These are phyloP conservation scores for Stagonosporopsis rhizophila DNA, from an alignment of 2,329 filamentous ascomycete genomes.

Conservation along the genomic window DNA sequence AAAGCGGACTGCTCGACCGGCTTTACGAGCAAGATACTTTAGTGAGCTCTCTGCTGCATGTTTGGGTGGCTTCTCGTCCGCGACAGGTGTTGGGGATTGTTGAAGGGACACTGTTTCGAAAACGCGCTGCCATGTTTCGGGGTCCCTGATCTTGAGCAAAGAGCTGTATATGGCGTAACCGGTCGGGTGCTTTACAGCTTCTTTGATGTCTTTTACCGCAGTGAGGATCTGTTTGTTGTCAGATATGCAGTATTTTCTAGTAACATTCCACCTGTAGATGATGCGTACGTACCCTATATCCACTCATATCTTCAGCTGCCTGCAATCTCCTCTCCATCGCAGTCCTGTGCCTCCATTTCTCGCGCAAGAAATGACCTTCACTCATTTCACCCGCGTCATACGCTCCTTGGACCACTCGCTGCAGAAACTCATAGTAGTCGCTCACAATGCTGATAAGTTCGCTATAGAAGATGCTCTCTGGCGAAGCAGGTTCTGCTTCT, in stretches of 20 bases:
- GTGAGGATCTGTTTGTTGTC: slow-evolving; percentile 7
- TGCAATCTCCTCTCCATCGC: slow-evolving; percentile 1
- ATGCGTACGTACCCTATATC: not conserved
- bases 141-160: slow-evolving; percentile 3
- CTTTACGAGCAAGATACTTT: not conserved
- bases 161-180: slow-evolving; percentile 13
- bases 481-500: not conserved
- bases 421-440: slow-evolving; percentile 5
- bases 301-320: not conserved
- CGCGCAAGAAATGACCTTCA: slow-evolving; percentile 1
- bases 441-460: slow-evolving; percentile 1
- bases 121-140: slow-evolving; percentile 12
- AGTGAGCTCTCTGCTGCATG: not conserved
- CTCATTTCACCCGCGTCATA: slow-evolving; percentile 4
- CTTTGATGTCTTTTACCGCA: not conserved
- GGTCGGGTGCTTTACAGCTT: slow-evolving; percentile 1
- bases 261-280: not conserved
- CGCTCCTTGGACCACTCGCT: not conserved
- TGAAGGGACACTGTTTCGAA: not conserved
- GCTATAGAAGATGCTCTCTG: slow-evolving; percentile 5
- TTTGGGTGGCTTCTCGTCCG: not conserved
- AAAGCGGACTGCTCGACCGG: slow-evolving; percentile 20
- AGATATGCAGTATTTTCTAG: not conserved
- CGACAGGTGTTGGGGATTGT: not conserved
- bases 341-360: not conserved